Evolutionary conservation across 768 basidiomycete genomes (phyloP).

Genomic region (Trametes gibbosa): DNA sequence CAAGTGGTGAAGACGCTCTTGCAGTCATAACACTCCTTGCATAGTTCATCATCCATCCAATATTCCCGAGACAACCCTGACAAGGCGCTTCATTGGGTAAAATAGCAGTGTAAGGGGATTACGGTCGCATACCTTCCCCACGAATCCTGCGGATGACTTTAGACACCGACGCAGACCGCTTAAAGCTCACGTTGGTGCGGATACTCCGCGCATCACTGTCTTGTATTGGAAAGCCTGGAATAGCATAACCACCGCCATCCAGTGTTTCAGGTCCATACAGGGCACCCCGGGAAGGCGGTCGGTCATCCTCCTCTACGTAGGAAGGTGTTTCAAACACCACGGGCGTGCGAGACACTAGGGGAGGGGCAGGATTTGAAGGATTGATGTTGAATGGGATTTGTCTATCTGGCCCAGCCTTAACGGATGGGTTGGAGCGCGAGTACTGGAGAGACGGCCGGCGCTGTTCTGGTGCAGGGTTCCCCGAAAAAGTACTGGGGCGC

Average conservation of each 20-base stretch:
- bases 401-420: slow-evolving; percentile 52
- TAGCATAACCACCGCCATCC: slow-evolving; percentile 62
- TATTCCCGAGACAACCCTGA: slow-evolving; percentile 88
- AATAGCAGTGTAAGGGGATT: not conserved
- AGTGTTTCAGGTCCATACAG: slow-evolving; percentile 54
- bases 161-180: slow-evolving; percentile 80
- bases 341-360: slow-evolving; percentile 81
- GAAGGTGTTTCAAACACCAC: slow-evolving; percentile 78
- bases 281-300: slow-evolving; percentile 51
- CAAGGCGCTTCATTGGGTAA: slow-evolving; percentile 5
- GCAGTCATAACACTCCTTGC: slow-evolving; percentile 95
- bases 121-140: slow-evolving; percentile 66
- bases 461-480: slow-evolving; percentile 41
- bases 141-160: slow-evolving; percentile 88
- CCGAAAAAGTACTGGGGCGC: slow-evolving; percentile 32
- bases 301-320: slow-evolving; percentile 63
- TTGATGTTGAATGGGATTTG: slow-evolving; percentile 55
- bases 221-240: slow-evolving; percentile 90
- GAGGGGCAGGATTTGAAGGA: slow-evolving; percentile 63
- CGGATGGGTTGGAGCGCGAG: slow-evolving; percentile 46
- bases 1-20: slow-evolving; percentile 92
- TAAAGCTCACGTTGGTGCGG: slow-evolving; percentile 65
- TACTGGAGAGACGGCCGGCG: slow-evolving; percentile 58
- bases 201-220: slow-evolving; percentile 85
- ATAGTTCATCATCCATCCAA: slow-evolving; percentile 98